phyloP scores from a whole-genome alignment of 495 filamentous ascomycete genomes.

The Bacidia rubella region DNA sequence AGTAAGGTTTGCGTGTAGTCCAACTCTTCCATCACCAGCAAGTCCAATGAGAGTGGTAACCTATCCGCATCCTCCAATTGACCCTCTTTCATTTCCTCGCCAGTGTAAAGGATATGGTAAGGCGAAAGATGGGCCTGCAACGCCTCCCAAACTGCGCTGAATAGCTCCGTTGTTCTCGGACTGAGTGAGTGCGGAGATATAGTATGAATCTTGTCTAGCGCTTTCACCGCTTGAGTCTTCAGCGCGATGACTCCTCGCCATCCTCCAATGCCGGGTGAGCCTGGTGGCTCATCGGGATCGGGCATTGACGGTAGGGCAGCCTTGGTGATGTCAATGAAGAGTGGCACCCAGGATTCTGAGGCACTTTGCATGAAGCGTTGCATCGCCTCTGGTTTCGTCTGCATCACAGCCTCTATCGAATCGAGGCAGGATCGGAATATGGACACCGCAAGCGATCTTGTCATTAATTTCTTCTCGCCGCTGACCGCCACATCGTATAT shows the following conservation, averaged over 20 bases:
- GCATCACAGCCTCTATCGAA: slow-evolving; percentile 87
- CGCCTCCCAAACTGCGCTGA: slow-evolving; percentile 77
- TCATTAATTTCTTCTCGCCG: slow-evolving; percentile 52
- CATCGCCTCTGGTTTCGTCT: slow-evolving; percentile 72
- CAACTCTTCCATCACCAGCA: slow-evolving; percentile 80
- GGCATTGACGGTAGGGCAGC: slow-evolving; percentile 52
- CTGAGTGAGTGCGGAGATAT: slow-evolving; percentile 73
- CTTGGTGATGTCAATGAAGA: slow-evolving; percentile 64
- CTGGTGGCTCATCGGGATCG: slow-evolving; percentile 39
- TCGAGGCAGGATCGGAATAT: slow-evolving; percentile 88
- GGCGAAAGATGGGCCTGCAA: slow-evolving; percentile 52
- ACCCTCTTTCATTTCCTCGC: slow-evolving; percentile 74
- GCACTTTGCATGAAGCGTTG: slow-evolving; percentile 79
- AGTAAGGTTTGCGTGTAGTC: slow-evolving; percentile 85
- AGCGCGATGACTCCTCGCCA: slow-evolving; percentile 73
- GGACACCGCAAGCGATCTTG: slow-evolving; percentile 71
- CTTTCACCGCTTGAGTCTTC: slow-evolving; percentile 83
- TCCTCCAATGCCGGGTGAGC: slow-evolving; percentile 26
- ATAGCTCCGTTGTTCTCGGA: slow-evolving; percentile 63
- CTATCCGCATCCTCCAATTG: slow-evolving; percentile 80
- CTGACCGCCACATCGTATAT: slow-evolving; percentile 73
- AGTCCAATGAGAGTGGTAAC: slow-evolving; percentile 90
- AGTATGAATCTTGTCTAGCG: slow-evolving; percentile 73
- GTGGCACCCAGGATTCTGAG: slow-evolving; percentile 70
- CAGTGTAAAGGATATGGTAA: slow-evolving; percentile 61